phyloP scores from a whole-genome alignment of 441 rosid genomes.

The Melastoma candidum region DNA sequence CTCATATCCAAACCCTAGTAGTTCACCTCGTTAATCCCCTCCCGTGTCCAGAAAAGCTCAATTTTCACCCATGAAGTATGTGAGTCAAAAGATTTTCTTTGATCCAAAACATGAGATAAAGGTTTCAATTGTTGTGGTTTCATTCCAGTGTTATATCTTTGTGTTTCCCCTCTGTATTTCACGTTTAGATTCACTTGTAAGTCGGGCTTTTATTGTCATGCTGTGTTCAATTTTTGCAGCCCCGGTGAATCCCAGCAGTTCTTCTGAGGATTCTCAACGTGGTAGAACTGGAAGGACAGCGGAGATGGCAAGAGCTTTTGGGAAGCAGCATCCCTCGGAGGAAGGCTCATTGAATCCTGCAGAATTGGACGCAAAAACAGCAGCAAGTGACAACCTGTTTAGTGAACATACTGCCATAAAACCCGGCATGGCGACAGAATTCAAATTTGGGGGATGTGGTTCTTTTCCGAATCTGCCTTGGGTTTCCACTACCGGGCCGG shows the following conservation, averaged over 20 bases:
- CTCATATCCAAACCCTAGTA: too few relatives aligned
- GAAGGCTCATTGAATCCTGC: slow-evolving; percentile 62
- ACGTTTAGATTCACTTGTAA: too few relatives aligned
- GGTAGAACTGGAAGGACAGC: slow-evolving; percentile 34
- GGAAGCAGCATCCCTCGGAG: slow-evolving; percentile 56
- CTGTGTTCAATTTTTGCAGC: slow-evolving; percentile 21
- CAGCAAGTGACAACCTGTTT: slow-evolving; percentile 25
- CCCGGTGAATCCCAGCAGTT: slow-evolving; percentile 23
- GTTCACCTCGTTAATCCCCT: too few relatives aligned
- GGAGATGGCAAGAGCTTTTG: slow-evolving; percentile 43
- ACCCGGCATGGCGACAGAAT: slow-evolving; percentile 72
- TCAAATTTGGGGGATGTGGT: slow-evolving; percentile 89
- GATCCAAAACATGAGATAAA: too few relatives aligned
- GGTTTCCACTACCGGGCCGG: slow-evolving; percentile 85
- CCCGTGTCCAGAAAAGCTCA: too few relatives aligned
- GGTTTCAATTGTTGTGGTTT: too few relatives aligned
- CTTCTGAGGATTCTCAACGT: slow-evolving; percentile 28
- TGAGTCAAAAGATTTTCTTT: too few relatives aligned
- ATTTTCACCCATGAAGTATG: too few relatives aligned
- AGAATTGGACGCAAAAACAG: slow-evolving; percentile 34
- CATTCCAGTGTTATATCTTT: too few relatives aligned
- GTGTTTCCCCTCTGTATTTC: too few relatives aligned
- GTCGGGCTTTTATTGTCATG: not conserved
- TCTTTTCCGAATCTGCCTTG: slow-evolving; percentile 82
- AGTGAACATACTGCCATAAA: slow-evolving; percentile 67